Percentiles rank a stretch among this genome's conserved stretches.
phyloP scores from a whole-genome alignment of 164 flowering plant genomes.

The Dillenia turbinata region DNA sequence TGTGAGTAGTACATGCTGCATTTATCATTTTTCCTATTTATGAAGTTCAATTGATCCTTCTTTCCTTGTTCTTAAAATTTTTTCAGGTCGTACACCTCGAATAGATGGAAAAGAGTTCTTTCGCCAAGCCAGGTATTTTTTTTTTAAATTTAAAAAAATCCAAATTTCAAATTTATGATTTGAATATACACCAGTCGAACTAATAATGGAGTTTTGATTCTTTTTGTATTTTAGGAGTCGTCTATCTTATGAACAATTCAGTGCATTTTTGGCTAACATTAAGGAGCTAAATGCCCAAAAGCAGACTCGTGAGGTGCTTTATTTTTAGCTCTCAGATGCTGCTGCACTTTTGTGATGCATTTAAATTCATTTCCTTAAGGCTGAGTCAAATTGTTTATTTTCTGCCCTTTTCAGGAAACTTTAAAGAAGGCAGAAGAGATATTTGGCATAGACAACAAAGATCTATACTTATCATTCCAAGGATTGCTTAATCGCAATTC shows the following conservation, averaged over 20 bases:
- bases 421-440: constrained; percentile 89
- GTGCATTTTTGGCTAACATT: constrained; percentile 87
- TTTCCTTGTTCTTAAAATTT: constrained; percentile 7
- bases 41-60: not conserved
- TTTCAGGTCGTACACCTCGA: constrained; percentile 61
- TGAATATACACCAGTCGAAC: not conserved
- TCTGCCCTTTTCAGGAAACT: constrained; percentile 57
- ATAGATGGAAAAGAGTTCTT: constrained; percentile 98
- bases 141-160: not conserved
- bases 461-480: constrained; percentile 81
- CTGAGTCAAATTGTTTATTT: not conserved
- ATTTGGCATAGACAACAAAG: constrained; percentile 84
- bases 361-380: not conserved
- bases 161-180: not conserved
- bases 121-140: constrained; percentile 81
- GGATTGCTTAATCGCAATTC: constrained; percentile 76
- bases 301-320: constrained; percentile 88
- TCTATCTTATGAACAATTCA: constrained; percentile 86
- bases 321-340: not conserved
- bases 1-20: no score
- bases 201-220: not conserved
- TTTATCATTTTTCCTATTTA: no score
- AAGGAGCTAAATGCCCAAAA: constrained; percentile 90
- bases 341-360: not conserved
- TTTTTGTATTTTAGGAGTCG: constrained; percentile 61